Evolutionary conservation across 139 green algal species (phyloP).

Genomic region (Chloropicon primus): DNA sequence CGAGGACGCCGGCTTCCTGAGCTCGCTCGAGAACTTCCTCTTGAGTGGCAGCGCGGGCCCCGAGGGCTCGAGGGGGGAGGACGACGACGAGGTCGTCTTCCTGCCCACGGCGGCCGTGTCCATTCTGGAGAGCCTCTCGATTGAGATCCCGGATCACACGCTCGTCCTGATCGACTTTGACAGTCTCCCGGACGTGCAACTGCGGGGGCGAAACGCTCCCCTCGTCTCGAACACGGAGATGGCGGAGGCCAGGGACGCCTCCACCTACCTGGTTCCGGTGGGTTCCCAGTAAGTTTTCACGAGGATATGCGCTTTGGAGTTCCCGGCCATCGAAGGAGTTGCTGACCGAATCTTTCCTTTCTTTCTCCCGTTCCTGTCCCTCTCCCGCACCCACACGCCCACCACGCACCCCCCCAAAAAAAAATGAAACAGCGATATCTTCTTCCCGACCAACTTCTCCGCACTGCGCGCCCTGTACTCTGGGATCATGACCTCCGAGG

Average conservation of each 20-base stretch:
- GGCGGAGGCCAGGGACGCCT: neutral
- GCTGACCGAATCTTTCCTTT: neutral
- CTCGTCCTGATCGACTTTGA: slow-evolving; percentile 75
- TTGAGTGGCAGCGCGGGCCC: neutral
- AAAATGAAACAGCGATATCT: neutral
- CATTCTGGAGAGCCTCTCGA: neutral
- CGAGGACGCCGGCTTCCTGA: slow-evolving; percentile 24
- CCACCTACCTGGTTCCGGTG: neutral
- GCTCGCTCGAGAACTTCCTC: slow-evolving; percentile 39
- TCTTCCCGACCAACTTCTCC: neutral
- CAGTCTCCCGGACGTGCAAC: slow-evolving; percentile 50
- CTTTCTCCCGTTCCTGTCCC: too few relatives aligned
- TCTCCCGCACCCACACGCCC: too few relatives aligned
- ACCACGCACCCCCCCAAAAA: too few relatives aligned
- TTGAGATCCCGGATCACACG: slow-evolving; percentile 41
- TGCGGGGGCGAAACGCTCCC: slow-evolving; percentile 55
- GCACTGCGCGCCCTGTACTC: neutral
- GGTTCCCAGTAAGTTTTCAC: neutral
- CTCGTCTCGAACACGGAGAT: slow-evolving; percentile 33
- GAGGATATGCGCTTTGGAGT: too few relatives aligned
- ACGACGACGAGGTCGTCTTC: too few relatives aligned
- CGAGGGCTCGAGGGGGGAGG: neutral
- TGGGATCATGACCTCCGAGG: neutral
- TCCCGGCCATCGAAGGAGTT: too few relatives aligned
- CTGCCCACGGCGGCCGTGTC: neutral